phyloP scores from a whole-genome alignment of 805 yeast genomes.

The Yarrowia porcina region DNA sequence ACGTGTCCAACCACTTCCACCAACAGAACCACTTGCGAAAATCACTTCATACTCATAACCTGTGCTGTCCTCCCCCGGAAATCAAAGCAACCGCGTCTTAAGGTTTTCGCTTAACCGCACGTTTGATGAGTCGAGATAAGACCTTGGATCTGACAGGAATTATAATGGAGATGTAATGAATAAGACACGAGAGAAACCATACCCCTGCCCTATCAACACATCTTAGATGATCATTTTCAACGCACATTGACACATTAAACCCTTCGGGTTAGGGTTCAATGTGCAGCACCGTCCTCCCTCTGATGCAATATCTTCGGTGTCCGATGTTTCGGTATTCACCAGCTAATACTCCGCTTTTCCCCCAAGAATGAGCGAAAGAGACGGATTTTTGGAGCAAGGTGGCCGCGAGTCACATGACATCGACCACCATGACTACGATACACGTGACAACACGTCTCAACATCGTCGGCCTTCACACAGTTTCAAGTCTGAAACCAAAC shows the following conservation, averaged over 20 bases:
- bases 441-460: background rate
- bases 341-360: background rate
- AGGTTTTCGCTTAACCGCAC: background rate
- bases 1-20: too few species aligned
- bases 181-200: too few species aligned
- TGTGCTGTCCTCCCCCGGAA: background rate
- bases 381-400: slow-evolving; percentile 5
- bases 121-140: background rate
- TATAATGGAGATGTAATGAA: too few species aligned
- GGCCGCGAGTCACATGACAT: background rate
- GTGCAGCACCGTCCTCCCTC: background rate
- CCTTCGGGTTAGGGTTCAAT: slow-evolving; percentile 15
- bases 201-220: too few species aligned
- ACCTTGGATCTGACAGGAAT: too few species aligned
- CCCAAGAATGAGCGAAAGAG: slow-evolving; percentile 9
- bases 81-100: background rate
- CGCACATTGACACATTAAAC: slow-evolving; percentile 8
- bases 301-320: background rate
- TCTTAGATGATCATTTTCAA: too few species aligned
- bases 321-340: background rate
- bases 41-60: slow-evolving; percentile 7
- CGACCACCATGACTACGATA: slow-evolving; percentile 4
- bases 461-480: slow-evolving; percentile 4
- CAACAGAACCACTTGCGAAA: too few species aligned
- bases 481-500: background rate